Evolutionary conservation across 257 asterid species (phyloP), one percentile per base, ranked within the genome.

Genomic region (Striga asiatica): DNA sequence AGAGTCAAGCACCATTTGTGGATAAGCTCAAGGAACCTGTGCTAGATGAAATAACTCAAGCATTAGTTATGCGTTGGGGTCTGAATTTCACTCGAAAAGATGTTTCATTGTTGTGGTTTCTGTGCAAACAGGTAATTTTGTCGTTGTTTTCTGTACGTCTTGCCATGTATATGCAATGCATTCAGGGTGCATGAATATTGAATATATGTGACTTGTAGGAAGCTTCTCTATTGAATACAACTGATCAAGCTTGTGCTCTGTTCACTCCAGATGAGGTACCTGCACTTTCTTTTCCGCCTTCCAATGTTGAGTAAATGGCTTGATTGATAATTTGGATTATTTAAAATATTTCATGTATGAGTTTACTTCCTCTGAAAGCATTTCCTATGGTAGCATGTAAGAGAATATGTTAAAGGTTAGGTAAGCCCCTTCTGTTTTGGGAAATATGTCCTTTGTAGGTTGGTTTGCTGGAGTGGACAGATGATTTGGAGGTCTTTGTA

Each of bases 381-480:
- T 47, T 56, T 60, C 19, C 38, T 34, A 53, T 14, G 20, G 34
- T 13, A n/a, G 22, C 17, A 13, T 2, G n/a, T 16, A 13, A 13
- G 22, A 41, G 22, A 41, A 41, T 16, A 16, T 22, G 7, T 41
- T 41, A 41, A n/a, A n/a, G 20, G n/a, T n/a, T n/a, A n/a, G n/a
- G n/a, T n/a, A n/a, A n/a, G n/a, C n/a, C n/a, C n/a, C n/a, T n/a
- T n/a, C n/a, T n/a, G n/a, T n/a, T n/a, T n/a, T 31, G 58, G 2
- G 17, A 43, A 58, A 19, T 47, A 56, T 50, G 17, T 35, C 28
- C 25, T 17, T 58, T 64, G 53, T 56, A 88, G 99, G 81, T 84
- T 55, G 77, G 64, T 60, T 74, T 88, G 70, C 74, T 92, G 78
- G 97, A 88, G 79, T 92, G 97, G 97, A 50, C 95, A 19, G 97